Evolutionary conservation across 2,329 filamentous ascomycete genomes (phyloP), one percentile per base, ranked within the genome.

Genomic region (Truncatella angustata): DNA sequence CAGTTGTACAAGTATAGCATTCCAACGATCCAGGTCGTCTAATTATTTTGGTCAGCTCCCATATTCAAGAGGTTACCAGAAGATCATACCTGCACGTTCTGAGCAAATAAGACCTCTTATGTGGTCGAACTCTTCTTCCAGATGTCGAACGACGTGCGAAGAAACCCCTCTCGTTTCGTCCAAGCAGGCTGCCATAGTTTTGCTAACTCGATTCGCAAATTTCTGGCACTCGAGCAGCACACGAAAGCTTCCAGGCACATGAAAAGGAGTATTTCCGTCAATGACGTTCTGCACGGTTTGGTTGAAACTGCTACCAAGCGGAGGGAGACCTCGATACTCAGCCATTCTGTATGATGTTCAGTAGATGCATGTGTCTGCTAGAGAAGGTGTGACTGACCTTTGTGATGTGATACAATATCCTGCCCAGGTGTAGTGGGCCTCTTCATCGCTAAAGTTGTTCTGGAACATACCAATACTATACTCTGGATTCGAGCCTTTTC

Each of bases 111-210:
- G 61, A 3, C 74, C 69, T 51, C 72, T 72, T 2, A 80, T 63
- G n/a, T 70, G 69, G 48, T 76, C 73, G 58, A 80, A 76, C 55
- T 82, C 79, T 37, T 78, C 73, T 58, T 81, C 78, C 59, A 80
- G 74, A 21, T 74, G 66, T 40, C 70, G 69, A 0, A 81, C 73
- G 10, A 77, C 63, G 37, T 74, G 67, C 28, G 78, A 70, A 1
- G 76, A 70, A 2, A 81, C 72, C 2, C 73, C 75, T 10, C 71
- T 71, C 28, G 70, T 68, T 32, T 74, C 74, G 30, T 79, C 72
- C 9, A 80, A 65, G 21, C 72, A 73, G 3, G 76, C 74, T 5
- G 68, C 66, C 65, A 80, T 75, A 16, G 74, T 75, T 49, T 71
- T 73, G 56, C 72, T 73, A 16, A 80, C 65, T 4, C 73, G 72